A percentile compares a stretch with the other conserved stretches of the same genome.
Conservation (phyloP, 768 basidiomycete genomes). For the Pleurotus eryngii region DNA sequence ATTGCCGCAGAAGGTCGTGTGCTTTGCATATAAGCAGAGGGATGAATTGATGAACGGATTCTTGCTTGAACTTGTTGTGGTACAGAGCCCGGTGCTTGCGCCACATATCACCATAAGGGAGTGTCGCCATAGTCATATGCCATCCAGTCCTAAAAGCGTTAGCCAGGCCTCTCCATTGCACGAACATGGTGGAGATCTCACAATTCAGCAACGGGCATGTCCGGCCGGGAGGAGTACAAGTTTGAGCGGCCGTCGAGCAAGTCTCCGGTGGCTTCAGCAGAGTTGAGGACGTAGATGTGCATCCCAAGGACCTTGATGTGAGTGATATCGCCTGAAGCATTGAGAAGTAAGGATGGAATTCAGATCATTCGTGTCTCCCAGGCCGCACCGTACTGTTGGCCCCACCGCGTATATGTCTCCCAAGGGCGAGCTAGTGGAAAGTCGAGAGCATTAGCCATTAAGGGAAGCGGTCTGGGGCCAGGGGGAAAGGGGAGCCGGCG, state of each 20-base stretch:
- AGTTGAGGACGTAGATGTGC: slow-evolving; percentile 2
- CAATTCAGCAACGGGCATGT: slow-evolving; percentile 6
- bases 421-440: slow-evolving; percentile 26
- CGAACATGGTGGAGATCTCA: neutral
- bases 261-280: neutral
- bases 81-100: slow-evolving; percentile 1
- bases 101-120: slow-evolving; percentile 2
- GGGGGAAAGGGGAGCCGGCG: slow-evolving; percentile 1
- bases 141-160: slow-evolving; percentile 1
- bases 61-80: slow-evolving; percentile 4
- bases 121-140: slow-evolving; percentile 4
- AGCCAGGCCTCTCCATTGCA: neutral
- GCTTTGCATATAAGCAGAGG: slow-evolving; percentile 23
- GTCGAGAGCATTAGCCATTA: slow-evolving; percentile 17
- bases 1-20: slow-evolving; percentile 22
- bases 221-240: neutral
- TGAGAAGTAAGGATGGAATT: neutral
- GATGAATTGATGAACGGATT: slow-evolving; percentile 8
- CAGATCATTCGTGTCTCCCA: neutral
- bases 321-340: neutral
- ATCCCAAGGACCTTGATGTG: neutral
- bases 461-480: neutral
- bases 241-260: slow-evolving; percentile 1
- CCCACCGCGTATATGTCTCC: slow-evolving; percentile 32
- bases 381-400: slow-evolving; percentile 24